Percentiles rank a stretch among this genome's conserved stretches.
Conservation (phyloP, 352 stramenopile genomes). For the Pythium pyrilobum region DNA sequence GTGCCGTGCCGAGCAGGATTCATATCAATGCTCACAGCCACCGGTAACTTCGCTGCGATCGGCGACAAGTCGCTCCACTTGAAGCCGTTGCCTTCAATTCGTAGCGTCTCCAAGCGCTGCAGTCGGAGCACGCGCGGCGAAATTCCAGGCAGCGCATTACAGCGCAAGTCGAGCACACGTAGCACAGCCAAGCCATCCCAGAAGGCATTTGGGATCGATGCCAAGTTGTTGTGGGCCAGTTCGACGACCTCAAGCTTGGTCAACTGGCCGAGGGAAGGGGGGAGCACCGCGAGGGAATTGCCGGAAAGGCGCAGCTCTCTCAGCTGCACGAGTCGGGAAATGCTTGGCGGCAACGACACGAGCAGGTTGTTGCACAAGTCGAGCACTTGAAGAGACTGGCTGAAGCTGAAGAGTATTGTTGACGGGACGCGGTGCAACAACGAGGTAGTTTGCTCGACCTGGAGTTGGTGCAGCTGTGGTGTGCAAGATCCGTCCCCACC, state of each 20-base stretch:
- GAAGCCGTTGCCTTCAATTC: background rate
- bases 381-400: constrained; percentile 16
- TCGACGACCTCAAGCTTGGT: constrained; percentile 29
- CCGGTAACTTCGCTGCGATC: constrained; percentile 1
- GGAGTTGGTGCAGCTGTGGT: background rate
- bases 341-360: constrained; percentile 30
- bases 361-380: constrained; percentile 50
- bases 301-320: constrained; percentile 46
- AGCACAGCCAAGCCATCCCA: constrained; percentile 29
- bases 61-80: constrained; percentile 4
- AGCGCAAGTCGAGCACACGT: constrained; percentile 30
- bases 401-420: background rate
- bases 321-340: constrained; percentile 33
- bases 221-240: constrained; percentile 61
- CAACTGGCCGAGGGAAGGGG: constrained; percentile 24
- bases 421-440: background rate
- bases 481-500: too few species aligned
- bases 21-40: background rate
- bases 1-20: background rate
- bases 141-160: constrained; percentile 9
- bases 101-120: background rate
- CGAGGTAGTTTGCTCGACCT: background rate
- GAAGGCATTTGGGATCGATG: constrained; percentile 15
- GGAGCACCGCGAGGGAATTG: constrained; percentile 45
- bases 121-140: constrained; percentile 10